Conservation (phyloP, 805 yeast genomes). For the Nakazawaea ernobii region DNA sequence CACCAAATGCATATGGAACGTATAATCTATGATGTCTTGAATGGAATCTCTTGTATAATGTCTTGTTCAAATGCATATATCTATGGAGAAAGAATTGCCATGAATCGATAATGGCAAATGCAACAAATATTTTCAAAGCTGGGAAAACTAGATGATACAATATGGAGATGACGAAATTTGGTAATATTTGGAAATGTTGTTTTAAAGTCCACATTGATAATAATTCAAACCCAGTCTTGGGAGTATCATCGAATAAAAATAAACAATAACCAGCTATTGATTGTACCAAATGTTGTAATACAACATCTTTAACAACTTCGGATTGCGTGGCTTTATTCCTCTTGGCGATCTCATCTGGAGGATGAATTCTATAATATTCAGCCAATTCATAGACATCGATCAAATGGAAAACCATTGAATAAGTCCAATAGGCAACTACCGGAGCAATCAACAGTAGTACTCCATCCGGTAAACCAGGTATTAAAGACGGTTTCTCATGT, state of each 20-base stretch:
- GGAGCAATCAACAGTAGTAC: constrained; percentile 70
- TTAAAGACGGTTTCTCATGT: constrained; percentile 33
- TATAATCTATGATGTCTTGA: constrained; percentile 92
- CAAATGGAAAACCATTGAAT: constrained; percentile 66
- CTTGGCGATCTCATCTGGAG: constrained; percentile 74
- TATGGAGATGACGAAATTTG: constrained; percentile 42
- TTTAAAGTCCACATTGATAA: constrained; percentile 40
- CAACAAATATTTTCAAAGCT: constrained; percentile 45
- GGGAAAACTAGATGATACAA: constrained; percentile 65
- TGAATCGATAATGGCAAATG: constrained; percentile 76
- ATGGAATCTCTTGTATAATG: constrained; percentile 75
- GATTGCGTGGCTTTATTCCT: constrained; percentile 68
- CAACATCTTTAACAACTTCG: constrained; percentile 76
- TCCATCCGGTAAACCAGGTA: constrained; percentile 66
- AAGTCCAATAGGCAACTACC: constrained; percentile 76
- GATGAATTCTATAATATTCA: constrained; percentile 84
- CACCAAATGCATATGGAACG: constrained; percentile 97
- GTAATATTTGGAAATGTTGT: constrained; percentile 31
- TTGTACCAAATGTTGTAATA: constrained; percentile 82
- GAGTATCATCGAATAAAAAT: constrained; percentile 49
- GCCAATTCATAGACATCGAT: constrained; percentile 72
- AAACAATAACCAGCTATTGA: constrained; percentile 58
- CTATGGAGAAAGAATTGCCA: constrained; percentile 96
- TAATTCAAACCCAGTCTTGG: constrained; percentile 46
- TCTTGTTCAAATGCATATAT: constrained; percentile 77